These are phyloP conservation scores for Lolium multiflorum DNA, from an alignment of 176 grass and related monocot species.

Conservation along the genomic window DNA sequence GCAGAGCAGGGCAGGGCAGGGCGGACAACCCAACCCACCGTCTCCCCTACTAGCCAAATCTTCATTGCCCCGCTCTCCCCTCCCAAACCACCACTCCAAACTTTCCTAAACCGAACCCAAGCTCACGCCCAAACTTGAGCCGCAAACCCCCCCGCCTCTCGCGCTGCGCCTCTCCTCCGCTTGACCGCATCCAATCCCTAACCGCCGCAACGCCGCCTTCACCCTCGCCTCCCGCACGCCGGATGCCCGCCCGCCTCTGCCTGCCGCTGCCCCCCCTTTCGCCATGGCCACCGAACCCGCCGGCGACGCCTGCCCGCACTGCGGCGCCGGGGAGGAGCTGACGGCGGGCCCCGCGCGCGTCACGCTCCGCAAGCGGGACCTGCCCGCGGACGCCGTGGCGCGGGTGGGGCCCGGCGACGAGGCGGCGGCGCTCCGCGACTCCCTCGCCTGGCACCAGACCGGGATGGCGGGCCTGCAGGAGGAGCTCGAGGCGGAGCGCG, in stretches of 20 bases:
- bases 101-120: background rate
- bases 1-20: too few species aligned
- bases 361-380: conserved; percentile 36
- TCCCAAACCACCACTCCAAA: background rate
- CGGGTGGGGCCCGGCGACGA: conserved; percentile 15
- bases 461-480: conserved; percentile 40
- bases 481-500: conserved; percentile 80
- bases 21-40: conserved; percentile 19
- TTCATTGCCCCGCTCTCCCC: background rate
- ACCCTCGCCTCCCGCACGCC: background rate
- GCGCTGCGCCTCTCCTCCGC: conserved; percentile 15
- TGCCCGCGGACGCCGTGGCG: background rate
- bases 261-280: background rate
- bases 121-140: background rate
- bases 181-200: background rate
- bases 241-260: conserved; percentile 13
- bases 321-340: background rate
- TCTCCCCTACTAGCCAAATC: background rate
- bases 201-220: background rate
- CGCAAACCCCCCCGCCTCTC: background rate
- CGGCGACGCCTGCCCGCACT: conserved; percentile 41
- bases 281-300: background rate
- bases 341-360: conserved; percentile 30
- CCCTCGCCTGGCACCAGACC: conserved; percentile 45
- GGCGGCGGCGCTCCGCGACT: conserved; percentile 41